Conservation (phyloP, 345 rosid species). For the Melaleuca quinquenervia region DNA sequence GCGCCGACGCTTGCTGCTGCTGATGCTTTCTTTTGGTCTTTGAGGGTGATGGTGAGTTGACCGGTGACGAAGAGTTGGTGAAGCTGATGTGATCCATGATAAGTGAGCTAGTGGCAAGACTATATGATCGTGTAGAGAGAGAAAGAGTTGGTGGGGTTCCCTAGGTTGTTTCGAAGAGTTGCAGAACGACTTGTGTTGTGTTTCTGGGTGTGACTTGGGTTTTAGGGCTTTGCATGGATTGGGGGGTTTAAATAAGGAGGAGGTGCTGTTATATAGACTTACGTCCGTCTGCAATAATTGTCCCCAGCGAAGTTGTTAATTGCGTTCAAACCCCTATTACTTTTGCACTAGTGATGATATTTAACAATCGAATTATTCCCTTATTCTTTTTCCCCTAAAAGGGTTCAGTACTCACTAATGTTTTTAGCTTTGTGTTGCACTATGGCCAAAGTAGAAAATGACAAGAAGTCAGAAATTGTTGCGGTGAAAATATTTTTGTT, state of each 20-base stretch:
- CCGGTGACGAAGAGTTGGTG: conserved; percentile 2
- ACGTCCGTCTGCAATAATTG: neutral
- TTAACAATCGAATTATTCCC: neutral
- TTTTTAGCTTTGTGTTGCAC: neutral
- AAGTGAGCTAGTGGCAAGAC: neutral
- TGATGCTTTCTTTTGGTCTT: conserved; percentile 50
- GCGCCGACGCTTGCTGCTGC: conserved; percentile 1
- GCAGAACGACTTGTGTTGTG: neutral
- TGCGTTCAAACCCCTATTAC: neutral
- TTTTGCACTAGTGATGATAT: neutral
- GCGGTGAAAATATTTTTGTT: neutral
- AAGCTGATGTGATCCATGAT: conserved; percentile 17
- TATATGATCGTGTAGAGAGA: neutral
- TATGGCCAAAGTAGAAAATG: neutral
- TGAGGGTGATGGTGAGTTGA: conserved; percentile 34
- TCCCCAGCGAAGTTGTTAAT: neutral
- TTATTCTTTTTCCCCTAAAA: neutral
- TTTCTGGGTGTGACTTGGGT: neutral
- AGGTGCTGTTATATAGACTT: neutral
- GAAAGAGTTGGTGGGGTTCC: neutral
- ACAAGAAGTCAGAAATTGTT: neutral
- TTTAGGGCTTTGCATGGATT: neutral
- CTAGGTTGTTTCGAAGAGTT: neutral
- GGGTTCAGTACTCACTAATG: neutral
- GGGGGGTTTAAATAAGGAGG: conserved; percentile 1